These are phyloP conservation scores for Macrophomina pseudophaseolina DNA, from an alignment of 2,329 filamentous ascomycete genomes.

Conservation along the genomic window DNA sequence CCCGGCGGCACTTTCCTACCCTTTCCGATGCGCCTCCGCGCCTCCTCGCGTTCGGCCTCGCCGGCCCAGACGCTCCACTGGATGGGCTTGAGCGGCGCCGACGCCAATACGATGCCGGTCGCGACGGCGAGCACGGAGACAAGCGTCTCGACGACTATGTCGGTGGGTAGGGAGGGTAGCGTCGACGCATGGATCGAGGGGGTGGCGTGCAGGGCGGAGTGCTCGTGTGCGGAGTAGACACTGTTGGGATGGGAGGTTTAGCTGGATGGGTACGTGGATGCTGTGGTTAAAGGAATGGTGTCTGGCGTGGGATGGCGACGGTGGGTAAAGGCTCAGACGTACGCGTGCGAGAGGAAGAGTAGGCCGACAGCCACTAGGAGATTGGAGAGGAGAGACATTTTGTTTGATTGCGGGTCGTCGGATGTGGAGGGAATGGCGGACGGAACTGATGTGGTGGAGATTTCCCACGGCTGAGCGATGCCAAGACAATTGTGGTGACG, in stretches of 20 bases:
- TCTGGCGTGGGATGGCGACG: not conserved
- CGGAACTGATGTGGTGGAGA: not conserved
- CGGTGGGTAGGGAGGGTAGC: slow-evolving; percentile 67
- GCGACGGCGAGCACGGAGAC: slow-evolving; percentile 80
- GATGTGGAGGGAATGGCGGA: not conserved
- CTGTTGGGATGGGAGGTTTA: slow-evolving; percentile 53
- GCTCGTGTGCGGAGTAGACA: slow-evolving; percentile 95
- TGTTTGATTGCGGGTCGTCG: not conserved
- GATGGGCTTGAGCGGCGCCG: slow-evolving; percentile 81
- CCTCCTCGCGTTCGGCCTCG: slow-evolving; percentile 80
- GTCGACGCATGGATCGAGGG: slow-evolving; percentile 40
- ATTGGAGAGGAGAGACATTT: slow-evolving; percentile 75
- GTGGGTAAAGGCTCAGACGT: slow-evolving; percentile 36
- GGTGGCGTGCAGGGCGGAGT: slow-evolving; percentile 70
- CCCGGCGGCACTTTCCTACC: slow-evolving; percentile 39
- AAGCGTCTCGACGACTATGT: slow-evolving; percentile 87
- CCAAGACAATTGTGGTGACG: slow-evolving; percentile 23
- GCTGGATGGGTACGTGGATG: not conserved
- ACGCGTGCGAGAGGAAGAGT: slow-evolving; percentile 85
- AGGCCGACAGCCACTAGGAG: slow-evolving; percentile 75
- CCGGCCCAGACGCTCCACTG: slow-evolving; percentile 82
- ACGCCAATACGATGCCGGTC: slow-evolving; percentile 78
- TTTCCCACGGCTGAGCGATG: not conserved
- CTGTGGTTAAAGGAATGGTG: not conserved
- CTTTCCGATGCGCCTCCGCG: slow-evolving; percentile 69